Evolutionary conservation across 2,329 filamentous ascomycete genomes (phyloP), one percentile per base, ranked within the genome.

Genomic region (Aureobasidium sp.): DNA sequence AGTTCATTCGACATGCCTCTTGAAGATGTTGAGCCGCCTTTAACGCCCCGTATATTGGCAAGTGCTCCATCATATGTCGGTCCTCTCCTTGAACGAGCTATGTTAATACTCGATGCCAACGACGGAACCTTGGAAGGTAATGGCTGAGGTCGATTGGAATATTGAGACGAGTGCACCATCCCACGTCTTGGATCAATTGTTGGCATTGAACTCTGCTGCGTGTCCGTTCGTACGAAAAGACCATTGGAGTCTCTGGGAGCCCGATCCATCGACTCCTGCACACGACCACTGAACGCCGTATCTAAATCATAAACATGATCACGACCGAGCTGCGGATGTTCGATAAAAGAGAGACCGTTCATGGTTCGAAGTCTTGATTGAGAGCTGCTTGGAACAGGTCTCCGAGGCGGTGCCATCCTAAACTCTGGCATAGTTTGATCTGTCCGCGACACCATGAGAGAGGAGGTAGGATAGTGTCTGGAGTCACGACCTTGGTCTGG

Each of bases 271-370:
- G 20, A 20, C 5, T 39, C 41, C 15, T 39, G 39, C 34, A 22
- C 25, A 25, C 17, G 9, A 34, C 17, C 17, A 12, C 14, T 15
- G 9, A 45, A 42, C 17, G 22, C 17, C n/a, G 15, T 22, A 9
- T 51, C 57, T 12, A 42, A 29, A 12, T 42, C 5, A 39, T 57
- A 39, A 36, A 7, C 12, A 22, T 39, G 27, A 14, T 48, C 44
- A n/a, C 8, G 36, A 15, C 17, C 36, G 11, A 42, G 12, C 12
- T 70, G 63, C 20, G 72, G 72, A 7, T 67, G 66, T n/a, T 71
- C 56, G 39, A 75, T 70, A 63, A 75, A 74, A 0, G 73, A 74
- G 15, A 74, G 69, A 3, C 70, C 70, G 52, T 75, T 74, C 8
- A 73, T 56, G 45, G 69, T 70, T 14, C 64, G 68, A 12, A 31